Evolutionary conservation across 2,329 filamentous ascomycete genomes (phyloP).

Genomic region (Aspergillus unguis): DNA sequence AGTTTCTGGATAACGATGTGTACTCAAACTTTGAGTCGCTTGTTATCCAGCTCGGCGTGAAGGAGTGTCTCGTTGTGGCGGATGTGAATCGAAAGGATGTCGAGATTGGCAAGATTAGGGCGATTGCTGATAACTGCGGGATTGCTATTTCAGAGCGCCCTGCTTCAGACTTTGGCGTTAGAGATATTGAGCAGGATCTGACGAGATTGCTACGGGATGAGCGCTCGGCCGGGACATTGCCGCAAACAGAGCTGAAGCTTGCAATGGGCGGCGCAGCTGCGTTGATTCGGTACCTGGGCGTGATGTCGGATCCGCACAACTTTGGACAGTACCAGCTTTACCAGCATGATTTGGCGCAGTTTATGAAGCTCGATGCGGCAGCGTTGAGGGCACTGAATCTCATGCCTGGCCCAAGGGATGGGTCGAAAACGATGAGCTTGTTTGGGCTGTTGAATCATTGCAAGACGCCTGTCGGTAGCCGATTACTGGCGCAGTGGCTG

Average conservation of each 20-base stretch:
- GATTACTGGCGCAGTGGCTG: conserved; percentile 89
- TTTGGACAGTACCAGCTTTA: conserved; percentile 97
- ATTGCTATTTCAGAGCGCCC: conserved; percentile 83
- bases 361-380: conserved; percentile 96
- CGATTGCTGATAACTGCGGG: conserved; percentile 89
- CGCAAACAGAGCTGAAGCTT: conserved; percentile 87
- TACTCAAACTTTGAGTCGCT: conserved; percentile 98
- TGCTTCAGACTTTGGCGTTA: conserved; percentile 72
- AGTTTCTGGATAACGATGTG: conserved; percentile 97
- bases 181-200: conserved; percentile 94
- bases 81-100: conserved; percentile 80
- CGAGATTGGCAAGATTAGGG: conserved; percentile 79
- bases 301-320: conserved; percentile 87
- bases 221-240: conserved; percentile 68
- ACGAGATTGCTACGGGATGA: conserved; percentile 85
- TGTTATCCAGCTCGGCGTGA: conserved; percentile 92
- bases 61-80: conserved; percentile 82
- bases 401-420: conserved; percentile 93
- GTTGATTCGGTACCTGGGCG: conserved; percentile 88
- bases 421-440: conserved; percentile 95
- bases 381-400: conserved; percentile 91
- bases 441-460: conserved; percentile 94
- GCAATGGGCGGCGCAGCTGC: conserved; percentile 94
- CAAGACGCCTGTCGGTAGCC: conserved; percentile 90
- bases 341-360: conserved; percentile 93